Evolutionary conservation across 2,329 filamentous ascomycete genomes (phyloP).

Genomic region (Botryotinia narcissicola): DNA sequence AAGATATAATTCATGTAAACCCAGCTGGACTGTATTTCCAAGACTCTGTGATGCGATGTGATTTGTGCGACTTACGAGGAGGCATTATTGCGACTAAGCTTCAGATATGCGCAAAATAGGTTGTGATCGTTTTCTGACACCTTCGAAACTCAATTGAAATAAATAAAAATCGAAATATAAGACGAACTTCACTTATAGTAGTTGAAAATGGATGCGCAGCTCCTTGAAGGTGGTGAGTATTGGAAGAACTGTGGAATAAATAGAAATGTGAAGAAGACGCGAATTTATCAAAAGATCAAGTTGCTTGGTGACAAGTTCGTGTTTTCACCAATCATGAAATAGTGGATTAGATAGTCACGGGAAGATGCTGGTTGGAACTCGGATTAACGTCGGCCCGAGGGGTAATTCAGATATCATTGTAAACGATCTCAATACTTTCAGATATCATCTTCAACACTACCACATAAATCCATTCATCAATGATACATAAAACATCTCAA

Average conservation of each 20-base stretch:
- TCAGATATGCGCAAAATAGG: background rate
- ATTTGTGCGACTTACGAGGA: constrained; percentile 35
- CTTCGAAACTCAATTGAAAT: background rate
- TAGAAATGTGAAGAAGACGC: background rate
- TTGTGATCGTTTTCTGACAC: background rate
- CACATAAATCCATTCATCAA: too few species aligned
- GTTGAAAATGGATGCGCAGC: background rate
- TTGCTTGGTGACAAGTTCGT: constrained; percentile 3
- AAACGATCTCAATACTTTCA: background rate
- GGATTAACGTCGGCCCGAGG: background rate
- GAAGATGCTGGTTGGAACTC: background rate
- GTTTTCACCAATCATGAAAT: background rate
- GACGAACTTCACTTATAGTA: background rate
- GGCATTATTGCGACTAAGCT: constrained; percentile 29
- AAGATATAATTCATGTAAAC: background rate
- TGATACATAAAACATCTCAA: background rate
- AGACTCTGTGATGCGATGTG: background rate
- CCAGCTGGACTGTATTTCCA: background rate
- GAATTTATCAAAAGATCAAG: background rate
- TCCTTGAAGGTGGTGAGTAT: background rate
- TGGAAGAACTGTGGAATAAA: background rate
- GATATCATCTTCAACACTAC: background rate
- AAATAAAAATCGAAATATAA: background rate
- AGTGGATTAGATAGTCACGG: background rate
- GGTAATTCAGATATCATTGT: background rate